Conservation (phyloP, 306 rosid species). For the Alnus glutinosa region DNA sequence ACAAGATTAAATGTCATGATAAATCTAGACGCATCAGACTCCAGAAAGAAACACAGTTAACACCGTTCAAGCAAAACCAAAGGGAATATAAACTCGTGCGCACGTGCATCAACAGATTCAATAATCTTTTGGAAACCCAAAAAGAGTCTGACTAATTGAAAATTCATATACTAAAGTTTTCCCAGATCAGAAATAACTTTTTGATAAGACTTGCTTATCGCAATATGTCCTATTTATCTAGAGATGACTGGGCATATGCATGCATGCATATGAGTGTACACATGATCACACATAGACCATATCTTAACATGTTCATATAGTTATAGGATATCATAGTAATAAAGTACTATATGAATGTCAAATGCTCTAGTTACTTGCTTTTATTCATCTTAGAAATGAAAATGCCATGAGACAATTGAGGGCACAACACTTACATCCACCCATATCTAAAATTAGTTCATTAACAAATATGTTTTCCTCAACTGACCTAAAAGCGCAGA, state of each 20-base stretch:
- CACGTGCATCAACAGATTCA: not conserved
- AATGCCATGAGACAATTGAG: not conserved
- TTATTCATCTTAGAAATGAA: not conserved
- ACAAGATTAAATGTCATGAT: not conserved
- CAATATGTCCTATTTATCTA: not conserved
- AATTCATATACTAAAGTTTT: not conserved
- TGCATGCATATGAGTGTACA: not conserved
- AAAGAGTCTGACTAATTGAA: not conserved
- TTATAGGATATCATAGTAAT: not conserved
- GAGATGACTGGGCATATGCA: not conserved
- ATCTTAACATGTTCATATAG: not conserved
- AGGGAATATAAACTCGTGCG: not conserved
- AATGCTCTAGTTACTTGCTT: constrained; percentile 1
- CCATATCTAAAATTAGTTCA: not conserved
- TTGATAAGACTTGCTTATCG: not conserved
- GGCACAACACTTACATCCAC: not conserved
- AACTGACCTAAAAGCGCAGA: not conserved
- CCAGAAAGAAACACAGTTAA: not conserved
- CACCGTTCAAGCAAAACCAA: not conserved
- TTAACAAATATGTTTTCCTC: not conserved
- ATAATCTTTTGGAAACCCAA: not conserved
- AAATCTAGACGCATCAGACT: not conserved
- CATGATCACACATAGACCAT: not conserved
- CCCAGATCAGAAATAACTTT: not conserved
- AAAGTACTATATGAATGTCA: not conserved